Conservation (phyloP, 208 protist species). For the Lotmaria passim region DNA sequence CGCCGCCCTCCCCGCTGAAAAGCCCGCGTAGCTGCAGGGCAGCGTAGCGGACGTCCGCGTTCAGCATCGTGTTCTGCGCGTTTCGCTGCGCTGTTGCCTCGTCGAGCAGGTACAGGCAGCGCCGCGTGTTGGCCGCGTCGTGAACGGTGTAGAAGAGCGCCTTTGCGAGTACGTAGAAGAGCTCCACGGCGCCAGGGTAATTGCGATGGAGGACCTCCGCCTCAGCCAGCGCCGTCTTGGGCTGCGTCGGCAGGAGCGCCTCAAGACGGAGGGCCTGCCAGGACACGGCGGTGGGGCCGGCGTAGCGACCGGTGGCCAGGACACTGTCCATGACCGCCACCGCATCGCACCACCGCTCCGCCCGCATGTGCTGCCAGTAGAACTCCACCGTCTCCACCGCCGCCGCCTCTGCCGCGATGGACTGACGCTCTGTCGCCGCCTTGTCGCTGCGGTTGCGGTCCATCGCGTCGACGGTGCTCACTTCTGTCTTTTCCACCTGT, state of each 20-base stretch:
- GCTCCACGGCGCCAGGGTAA: slow-evolving; percentile 48
- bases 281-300: slow-evolving; percentile 41
- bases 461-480: not conserved
- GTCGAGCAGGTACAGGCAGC: slow-evolving; percentile 51
- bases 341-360: slow-evolving; percentile 48
- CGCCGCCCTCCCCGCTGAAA: not conserved
- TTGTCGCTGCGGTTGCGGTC: not conserved
- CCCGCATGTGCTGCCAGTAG: slow-evolving; percentile 53
- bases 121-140: slow-evolving; percentile 53
- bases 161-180: slow-evolving; percentile 70
- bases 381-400: slow-evolving; percentile 47
- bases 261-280: slow-evolving; percentile 64
- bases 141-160: slow-evolving; percentile 78
- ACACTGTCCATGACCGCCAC: slow-evolving; percentile 45
- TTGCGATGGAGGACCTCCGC: slow-evolving; percentile 42
- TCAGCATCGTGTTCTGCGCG: slow-evolving; percentile 35
- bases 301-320: slow-evolving; percentile 21
- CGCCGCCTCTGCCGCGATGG: slow-evolving; percentile 50
- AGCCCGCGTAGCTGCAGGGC: slow-evolving; percentile 26
- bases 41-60: slow-evolving; percentile 34
- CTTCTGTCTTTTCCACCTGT: not conserved
- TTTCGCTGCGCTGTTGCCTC: slow-evolving; percentile 33
- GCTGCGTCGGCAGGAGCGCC: slow-evolving; percentile 55
- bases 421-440: slow-evolving; percentile 23
- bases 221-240: slow-evolving; percentile 43